Evolutionary conservation across 495 filamentous ascomycete genomes (phyloP), one percentile per base, ranked within the genome.

Genomic region (Aspergillus heteromorphus): DNA sequence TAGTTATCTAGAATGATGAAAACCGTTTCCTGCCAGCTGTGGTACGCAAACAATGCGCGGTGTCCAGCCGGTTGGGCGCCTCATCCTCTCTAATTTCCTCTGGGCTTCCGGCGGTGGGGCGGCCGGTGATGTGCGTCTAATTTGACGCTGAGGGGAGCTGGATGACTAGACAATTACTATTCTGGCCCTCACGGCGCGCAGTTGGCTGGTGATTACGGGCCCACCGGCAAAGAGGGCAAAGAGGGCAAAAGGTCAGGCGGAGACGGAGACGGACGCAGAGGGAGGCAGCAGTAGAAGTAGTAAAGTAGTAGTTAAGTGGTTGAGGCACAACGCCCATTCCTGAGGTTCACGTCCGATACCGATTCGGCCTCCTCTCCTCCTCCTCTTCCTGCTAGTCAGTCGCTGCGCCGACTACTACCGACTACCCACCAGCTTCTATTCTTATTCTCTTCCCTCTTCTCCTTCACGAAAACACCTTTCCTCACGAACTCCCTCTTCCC

Each of bases 141-240:
- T 38, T 38, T 38, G 13, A n/a, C 34, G 34, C 13, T 38, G 34
- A n/a, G 34, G 10, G 13, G 23, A 27, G 23, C 23, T 4, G 23
- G 23, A 27, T 7, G 23, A 27, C 4, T 3, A 7, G 7, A 7
- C 4, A 4, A 38, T 38, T 13, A 38, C 34, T 38, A 13, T 38
- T 38, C 34, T 38, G 11, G 34, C 34, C 34, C n/a, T 38, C 34
- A 38, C 34, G 34, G 34, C 34, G 34, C 13, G 11, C 34, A 38
- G 34, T 13, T 38, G 34, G 8, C 34, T 13, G 34, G 11, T 13
- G 13, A 38, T 38, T 14, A 4, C 29, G 31, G 49, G 13, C 40
- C 49, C 49, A 42, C 49, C 49, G 29, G 36, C 18, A 30, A 42
- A 42, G 30, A 30, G 34, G 23, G 7, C 23, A 51, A 38, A 50